Evolutionary conservation across 305 asterid genomes (phyloP), one percentile per base, ranked within the genome.

Genomic region (Fraxinus platypoda): DNA sequence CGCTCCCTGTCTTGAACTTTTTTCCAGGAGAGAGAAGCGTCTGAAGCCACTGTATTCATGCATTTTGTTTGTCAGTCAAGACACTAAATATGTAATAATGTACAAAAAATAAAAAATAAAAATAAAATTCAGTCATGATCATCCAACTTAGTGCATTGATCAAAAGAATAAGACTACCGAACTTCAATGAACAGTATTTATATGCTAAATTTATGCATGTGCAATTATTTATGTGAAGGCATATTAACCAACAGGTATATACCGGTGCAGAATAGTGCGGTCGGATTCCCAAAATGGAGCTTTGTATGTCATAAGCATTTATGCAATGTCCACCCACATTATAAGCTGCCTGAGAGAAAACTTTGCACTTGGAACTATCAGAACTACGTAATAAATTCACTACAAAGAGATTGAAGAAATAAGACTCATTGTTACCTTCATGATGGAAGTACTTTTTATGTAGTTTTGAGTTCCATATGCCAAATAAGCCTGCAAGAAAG

Each of bases 231-330:
- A 75, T 37, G 68, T 37, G 30, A 33, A 59, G 68, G 17, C 66
- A 30, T 74, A 3, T 25, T 4, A 49, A 83, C 88, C 70, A 81
- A 26, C 9, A 77, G 76, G 68, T 84, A 83, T 81, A 82, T 91
- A 94, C 98, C 89, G 95, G 93, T 46, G 97, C 89, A 52, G 97
- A 84, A 85, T 92, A 91, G 90, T 93, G 98, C 8, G 97, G 80
- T 79, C 86, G 92, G 88, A 93, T 89, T 89, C 97, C 97, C 83
- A 95, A 84, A 62, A 95, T 93, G 86, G 88, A 86, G 91, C 86
- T 86, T 84, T 93, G 98, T 88, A 95, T 93, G 86, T 87, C 91
- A 59, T 83, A 89, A 82, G 98, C 97, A 86, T 93, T 95, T 80
- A 95, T 71, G 85, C 91, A 91, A 66, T 87, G 90, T 74, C 98